Base-by-base conservation (phyloP, 2,329 filamentous ascomycete genomes). In the Arachnopeziza araneosa region DNA sequence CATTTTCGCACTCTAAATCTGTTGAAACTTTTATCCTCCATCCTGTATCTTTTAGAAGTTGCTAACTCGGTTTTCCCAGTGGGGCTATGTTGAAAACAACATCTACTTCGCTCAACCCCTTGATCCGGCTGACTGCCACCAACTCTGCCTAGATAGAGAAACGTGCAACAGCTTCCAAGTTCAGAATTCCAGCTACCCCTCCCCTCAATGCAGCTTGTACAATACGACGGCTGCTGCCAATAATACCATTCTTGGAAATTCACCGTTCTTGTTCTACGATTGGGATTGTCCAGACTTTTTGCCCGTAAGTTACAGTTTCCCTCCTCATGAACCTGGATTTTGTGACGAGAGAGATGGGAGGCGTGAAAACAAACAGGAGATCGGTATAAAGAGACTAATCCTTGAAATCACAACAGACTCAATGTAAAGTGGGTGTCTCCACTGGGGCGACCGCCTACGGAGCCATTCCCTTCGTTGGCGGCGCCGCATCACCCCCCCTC, bases 41-140 rank as follows among this genome's bases (percentile, higher is more conserved):
- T n/a, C n/a, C n/a, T n/a, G n/a, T n/a, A n/a, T n/a, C n/a, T n/a
- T n/a, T n/a, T n/a, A n/a, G n/a, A n/a, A n/a, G n/a, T n/a, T n/a
- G n/a, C n/a, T n/a, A n/a, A n/a, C n/a, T n/a, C n/a, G n/a, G n/a
- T n/a, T n/a, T n/a, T n/a, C n/a, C n/a, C 26, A 30, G 26, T 65
- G 63, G 63, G 63, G 63, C 19, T 62, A 63, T 30, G 59, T 62
- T 19, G 54, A 55, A 19, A 65, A 64, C 55, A 65, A 65, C 24
- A 57, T 65, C 26, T 64, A 62, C 48, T 58, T 58, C n/a, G 56
- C 3, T 50, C 53, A 8, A 30, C 26, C 56, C 12, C 51, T 63
- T 3, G 57, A 62, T n/a, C 58, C 58, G 5, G 22, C 32, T 19
- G 48, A 54, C 19, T 66, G 64, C 54, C 62, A 64, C 30, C 60